These are phyloP conservation scores for Phylloporus arenicola DNA, from an alignment of 768 basidiomycete genomes.

Conservation along the genomic window DNA sequence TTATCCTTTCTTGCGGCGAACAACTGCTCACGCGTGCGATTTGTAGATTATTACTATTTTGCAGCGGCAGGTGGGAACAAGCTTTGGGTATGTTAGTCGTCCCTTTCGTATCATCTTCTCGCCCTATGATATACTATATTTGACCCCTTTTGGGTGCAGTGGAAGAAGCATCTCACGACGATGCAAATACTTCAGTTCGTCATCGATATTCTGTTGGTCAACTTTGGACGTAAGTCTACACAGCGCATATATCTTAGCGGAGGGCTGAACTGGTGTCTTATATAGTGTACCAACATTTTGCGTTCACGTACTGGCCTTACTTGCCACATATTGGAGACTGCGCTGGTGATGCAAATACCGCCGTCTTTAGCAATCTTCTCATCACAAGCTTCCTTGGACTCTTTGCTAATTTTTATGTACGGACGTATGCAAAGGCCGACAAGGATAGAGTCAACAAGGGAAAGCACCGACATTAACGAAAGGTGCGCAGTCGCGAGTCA, in stretches of 20 bases:
- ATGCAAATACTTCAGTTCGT: slow-evolving; percentile 27
- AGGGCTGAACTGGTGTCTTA: neutral
- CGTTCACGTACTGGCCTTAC: slow-evolving; percentile 21
- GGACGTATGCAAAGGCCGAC: slow-evolving; percentile 15
- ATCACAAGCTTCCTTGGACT: slow-evolving; percentile 20
- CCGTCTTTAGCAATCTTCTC: slow-evolving; percentile 13
- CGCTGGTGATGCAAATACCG: slow-evolving; percentile 16
- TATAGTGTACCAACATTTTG: slow-evolving; percentile 24
- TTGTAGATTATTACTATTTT: slow-evolving; percentile 93
- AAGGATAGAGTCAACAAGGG: neutral
- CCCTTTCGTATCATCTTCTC: neutral
- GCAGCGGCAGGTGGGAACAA: slow-evolving; percentile 69
- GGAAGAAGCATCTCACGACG: slow-evolving; percentile 25
- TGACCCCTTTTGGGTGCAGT: slow-evolving; percentile 7
- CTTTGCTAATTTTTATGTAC: slow-evolving; percentile 23
- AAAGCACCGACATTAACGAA: neutral
- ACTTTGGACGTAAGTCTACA: slow-evolving; percentile 20
- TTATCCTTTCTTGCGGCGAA: neutral
- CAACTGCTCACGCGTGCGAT: neutral
- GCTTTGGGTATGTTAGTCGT: slow-evolving; percentile 16
- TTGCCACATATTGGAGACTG: slow-evolving; percentile 26
- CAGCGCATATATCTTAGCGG: too few species aligned
- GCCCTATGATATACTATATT: neutral
- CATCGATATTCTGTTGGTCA: slow-evolving; percentile 16
- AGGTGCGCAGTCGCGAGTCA: slow-evolving; percentile 2